Base-by-base conservation (phyloP, 768 basidiomycete species). In the Suillus clintonianus region DNA sequence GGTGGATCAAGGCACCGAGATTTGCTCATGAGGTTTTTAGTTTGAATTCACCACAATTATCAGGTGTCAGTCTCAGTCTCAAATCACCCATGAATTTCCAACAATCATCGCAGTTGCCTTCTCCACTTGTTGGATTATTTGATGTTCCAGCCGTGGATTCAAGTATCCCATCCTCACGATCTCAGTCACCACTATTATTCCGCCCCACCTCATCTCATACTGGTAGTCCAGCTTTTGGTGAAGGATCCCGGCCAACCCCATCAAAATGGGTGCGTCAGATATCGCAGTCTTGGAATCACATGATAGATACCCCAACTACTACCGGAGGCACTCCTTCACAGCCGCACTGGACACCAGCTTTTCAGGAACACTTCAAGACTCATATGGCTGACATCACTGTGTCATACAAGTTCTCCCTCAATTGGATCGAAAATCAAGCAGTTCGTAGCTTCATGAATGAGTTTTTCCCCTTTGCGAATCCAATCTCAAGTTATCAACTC, bases 371-470 rank as follows among this genome's bases (percentile, higher is more conserved):
- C 27, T 42, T 61, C 10, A 34, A 50, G n/a, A 47, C 39, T 24
- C 51, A 32, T 2, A 30, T 79, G 54, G 65, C 65, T 13, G 39
- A 69, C 9, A 45, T 80, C 6, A 80, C 76, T 39, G 76, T 76
- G 24, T 74, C 77, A 6, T 71, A 67, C 45, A 72, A 71, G 0
- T 65, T 80, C 32, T 66, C 78, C n/a, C 69, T 80, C 2, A 72
- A 70, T 5, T 81, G 77, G 77, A 72, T 81, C 27, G 72, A 76
- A 36, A 80, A 80, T 66, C 72, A 72, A 1, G 77, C 59, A 69
- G 69, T 45, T 59, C 68, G n/a, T 65, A 71, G 15, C 75, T 78
- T 64, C 50, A 22, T 61, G n/a, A 39, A 53, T 53, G 32, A 61
- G 10, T 54, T 61, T 34, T 39, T 61, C 27, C 60, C 60, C 43